Conservation (phyloP, 2,329 filamentous ascomycete species). For the Cercospora canescens region DNA sequence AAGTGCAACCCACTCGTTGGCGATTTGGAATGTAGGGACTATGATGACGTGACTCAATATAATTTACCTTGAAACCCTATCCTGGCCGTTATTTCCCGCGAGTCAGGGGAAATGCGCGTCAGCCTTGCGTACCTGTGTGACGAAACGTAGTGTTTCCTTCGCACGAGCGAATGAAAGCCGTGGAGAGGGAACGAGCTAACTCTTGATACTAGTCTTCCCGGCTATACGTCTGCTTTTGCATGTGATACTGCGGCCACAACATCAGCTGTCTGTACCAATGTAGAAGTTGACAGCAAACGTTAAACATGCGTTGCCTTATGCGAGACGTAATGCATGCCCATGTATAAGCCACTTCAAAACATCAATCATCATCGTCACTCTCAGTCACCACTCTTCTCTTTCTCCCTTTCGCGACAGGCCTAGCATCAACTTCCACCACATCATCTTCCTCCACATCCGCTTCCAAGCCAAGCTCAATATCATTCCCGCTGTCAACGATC, state of each 20-base stretch:
- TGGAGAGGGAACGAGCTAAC: too few species aligned
- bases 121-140: conserved; percentile 5
- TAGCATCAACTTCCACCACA: conserved; percentile 6
- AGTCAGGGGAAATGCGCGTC: conserved; percentile 1
- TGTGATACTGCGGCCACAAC: background rate
- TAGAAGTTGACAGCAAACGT: background rate
- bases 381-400: conserved; percentile 25
- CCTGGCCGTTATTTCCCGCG: background rate
- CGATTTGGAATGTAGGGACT: background rate
- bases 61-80: background rate
- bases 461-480: conserved; percentile 4
- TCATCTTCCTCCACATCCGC: conserved; percentile 6
- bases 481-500: conserved; percentile 13
- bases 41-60: background rate
- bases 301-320: background rate
- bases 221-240: background rate
- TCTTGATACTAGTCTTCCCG: background rate
- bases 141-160: conserved; percentile 2
- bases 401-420: conserved; percentile 5
- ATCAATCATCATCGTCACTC: conserved; percentile 17
- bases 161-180: background rate
- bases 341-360: background rate
- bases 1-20: background rate
- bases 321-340: background rate
- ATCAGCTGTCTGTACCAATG: background rate